These are phyloP conservation scores for Trichophyton verrucosum DNA, from an alignment of 2,329 filamentous ascomycete species.

Conservation along the genomic window DNA sequence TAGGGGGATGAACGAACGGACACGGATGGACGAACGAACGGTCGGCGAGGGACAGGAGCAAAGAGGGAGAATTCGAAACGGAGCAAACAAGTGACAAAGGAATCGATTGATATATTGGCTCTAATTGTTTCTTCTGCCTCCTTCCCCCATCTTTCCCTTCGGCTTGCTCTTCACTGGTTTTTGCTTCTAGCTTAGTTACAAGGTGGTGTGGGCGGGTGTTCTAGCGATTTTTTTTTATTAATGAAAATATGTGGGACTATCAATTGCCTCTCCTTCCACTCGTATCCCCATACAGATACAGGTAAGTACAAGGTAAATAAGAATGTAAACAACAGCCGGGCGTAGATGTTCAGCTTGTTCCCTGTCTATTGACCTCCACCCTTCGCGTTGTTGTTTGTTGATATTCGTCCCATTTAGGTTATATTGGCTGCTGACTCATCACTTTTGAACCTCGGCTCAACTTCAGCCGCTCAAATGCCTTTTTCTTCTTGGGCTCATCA, in stretches of 20 bases:
- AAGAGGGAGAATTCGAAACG: background rate
- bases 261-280: too few relatives aligned
- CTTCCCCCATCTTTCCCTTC: too few relatives aligned
- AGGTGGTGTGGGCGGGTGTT: too few relatives aligned
- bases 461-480: background rate
- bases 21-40: background rate
- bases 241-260: too few relatives aligned
- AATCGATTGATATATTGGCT: too few relatives aligned
- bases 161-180: too few relatives aligned
- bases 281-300: too few relatives aligned
- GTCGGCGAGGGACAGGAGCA: background rate
- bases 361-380: background rate
- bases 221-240: too few relatives aligned
- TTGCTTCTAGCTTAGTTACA: too few relatives aligned
- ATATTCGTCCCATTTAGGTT: background rate
- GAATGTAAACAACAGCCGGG: background rate
- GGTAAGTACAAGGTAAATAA: too few relatives aligned
- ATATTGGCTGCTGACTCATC: constrained; percentile 1
- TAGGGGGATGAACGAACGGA: background rate
- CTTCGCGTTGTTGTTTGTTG: constrained; percentile 1
- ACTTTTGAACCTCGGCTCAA: background rate
- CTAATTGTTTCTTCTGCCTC: too few relatives aligned
- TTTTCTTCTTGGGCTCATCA: background rate
- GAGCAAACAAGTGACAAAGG: too few relatives aligned
- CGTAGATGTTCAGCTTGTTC: background rate